Conservation (phyloP, 108 stramenopile genomes). For the Nitzschia palea region DNA sequence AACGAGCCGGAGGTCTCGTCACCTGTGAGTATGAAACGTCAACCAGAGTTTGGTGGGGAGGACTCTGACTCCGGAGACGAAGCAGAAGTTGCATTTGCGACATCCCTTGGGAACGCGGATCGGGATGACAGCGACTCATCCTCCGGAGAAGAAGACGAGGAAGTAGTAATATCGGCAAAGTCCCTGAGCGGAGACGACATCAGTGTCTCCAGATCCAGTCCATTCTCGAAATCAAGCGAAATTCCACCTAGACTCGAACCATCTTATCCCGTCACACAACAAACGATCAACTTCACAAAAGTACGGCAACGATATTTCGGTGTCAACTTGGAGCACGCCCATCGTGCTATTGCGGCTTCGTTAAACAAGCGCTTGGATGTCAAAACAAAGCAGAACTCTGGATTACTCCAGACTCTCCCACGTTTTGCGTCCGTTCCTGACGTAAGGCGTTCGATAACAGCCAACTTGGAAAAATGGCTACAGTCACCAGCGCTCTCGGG, state of each 20-base stretch:
- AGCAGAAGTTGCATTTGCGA: slow-evolving; percentile 30
- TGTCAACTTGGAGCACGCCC: slow-evolving; percentile 40
- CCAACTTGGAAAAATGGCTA: slow-evolving; percentile 70
- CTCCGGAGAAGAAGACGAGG: slow-evolving; percentile 56
- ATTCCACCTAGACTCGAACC: slow-evolving; percentile 8
- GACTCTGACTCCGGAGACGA: slow-evolving; percentile 56
- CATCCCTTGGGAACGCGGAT: slow-evolving; percentile 1
- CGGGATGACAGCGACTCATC: slow-evolving; percentile 39
- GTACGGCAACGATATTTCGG: slow-evolving; percentile 66
- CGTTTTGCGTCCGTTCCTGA: slow-evolving; percentile 51
- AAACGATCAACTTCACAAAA: slow-evolving; percentile 32
- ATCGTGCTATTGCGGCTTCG: slow-evolving; percentile 43
- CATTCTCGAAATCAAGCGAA: not conserved
- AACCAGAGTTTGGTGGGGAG: slow-evolving; percentile 1
- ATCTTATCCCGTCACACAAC: slow-evolving; percentile 31
- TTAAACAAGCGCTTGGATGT: slow-evolving; percentile 55
- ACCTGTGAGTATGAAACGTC: not conserved
- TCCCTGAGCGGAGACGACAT: slow-evolving; percentile 5
- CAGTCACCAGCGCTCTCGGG: slow-evolving; percentile 82
- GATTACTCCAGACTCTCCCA: slow-evolving; percentile 59
- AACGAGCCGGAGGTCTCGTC: not conserved
- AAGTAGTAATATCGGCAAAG: slow-evolving; percentile 30
- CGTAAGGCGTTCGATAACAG: slow-evolving; percentile 53
- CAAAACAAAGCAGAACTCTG: slow-evolving; percentile 81
- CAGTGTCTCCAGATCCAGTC: not conserved